phyloP scores from a whole-genome alignment of 1,284 basidiomycete species.

The Ganoderma sp. region DNA sequence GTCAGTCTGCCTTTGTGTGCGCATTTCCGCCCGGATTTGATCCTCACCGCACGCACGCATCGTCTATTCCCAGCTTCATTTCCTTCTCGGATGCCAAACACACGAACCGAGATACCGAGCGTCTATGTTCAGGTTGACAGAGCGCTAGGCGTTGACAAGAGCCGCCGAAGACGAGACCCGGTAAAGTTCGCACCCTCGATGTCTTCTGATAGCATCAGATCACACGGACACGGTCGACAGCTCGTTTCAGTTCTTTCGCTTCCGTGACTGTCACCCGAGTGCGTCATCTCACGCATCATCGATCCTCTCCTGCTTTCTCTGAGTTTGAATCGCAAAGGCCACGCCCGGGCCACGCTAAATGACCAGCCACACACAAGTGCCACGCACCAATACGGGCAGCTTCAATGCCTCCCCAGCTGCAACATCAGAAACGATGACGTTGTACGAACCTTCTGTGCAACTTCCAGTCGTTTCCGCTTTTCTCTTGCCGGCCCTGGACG shows the following conservation, averaged over 20 bases:
- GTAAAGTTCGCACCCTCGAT: conserved; percentile 32
- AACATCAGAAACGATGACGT: neutral
- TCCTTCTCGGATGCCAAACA: too few relatives aligned
- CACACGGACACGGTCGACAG: conserved; percentile 18
- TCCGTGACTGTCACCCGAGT: neutral
- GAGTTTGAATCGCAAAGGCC: neutral
- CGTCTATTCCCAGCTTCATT: neutral
- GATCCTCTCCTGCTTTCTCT: neutral
- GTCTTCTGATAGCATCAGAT: conserved; percentile 30
- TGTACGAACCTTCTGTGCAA: neutral
- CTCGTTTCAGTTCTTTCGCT: conserved; percentile 2
- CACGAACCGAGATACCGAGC: neutral
- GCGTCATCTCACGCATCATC: neutral
- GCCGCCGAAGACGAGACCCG: neutral
- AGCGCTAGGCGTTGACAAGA: neutral
- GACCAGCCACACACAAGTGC: neutral
- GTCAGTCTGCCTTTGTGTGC: neutral
- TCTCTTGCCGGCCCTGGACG: neutral
- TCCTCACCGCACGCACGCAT: neutral
- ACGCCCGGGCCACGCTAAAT: neutral
- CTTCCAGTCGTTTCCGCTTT: neutral
- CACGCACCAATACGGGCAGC: too few relatives aligned
- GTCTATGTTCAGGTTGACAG: neutral
- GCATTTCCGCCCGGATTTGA: neutral
- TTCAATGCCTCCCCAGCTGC: neutral